Evolutionary conservation across 139 green algal species (phyloP), one percentile per base, ranked within the genome.

Genomic region (Zygnema circumcarinatum): DNA sequence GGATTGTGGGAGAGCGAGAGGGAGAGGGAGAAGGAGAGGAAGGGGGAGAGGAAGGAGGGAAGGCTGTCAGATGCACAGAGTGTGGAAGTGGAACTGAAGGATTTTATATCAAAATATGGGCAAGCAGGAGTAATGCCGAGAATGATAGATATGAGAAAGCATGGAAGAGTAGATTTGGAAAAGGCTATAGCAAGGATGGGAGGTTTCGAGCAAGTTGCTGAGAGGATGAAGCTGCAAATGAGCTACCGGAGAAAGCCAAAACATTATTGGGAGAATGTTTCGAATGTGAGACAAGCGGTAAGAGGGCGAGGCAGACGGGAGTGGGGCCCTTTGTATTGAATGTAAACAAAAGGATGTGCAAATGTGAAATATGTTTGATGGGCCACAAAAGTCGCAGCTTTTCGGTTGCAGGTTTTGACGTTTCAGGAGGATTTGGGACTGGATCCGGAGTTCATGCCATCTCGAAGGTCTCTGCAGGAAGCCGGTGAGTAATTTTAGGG

Each of bases 141-240:
- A 36, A 83, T 39, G 47, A 11, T 7, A 11, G 32, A 53, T 38
- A 81, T 83, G 32, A 38, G 76, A 52, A 52, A 11, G 32, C 32
- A 83, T 42, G 47, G 76, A 11, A 83, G 76, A 52, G 47, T 76
- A 11, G 76, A 83, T 39, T 39, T 83, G 76, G 76, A 83, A 11
- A 83, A 83, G 47, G 76, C 76, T 3, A 83, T 83, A 22, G 32
- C 32, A 16, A 38, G 32, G 16, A 29, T 38, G 47, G 76, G 76
- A 11, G 76, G 76, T 29, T 83, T 83, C 52, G 32, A 38, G 47
- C 7, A 38, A 11, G 11, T 83, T 25, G 76, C 76, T 11, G 11
- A 3, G 47, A 3, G 76, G 47, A 42, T 83, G 40, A 52, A 76
- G 32, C 76, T 83, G 47, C 74, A 11, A 52, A 42, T 83, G 41